phyloP scores from a whole-genome alignment of 768 basidiomycete genomes.

The Rhodotorula babjevae region DNA sequence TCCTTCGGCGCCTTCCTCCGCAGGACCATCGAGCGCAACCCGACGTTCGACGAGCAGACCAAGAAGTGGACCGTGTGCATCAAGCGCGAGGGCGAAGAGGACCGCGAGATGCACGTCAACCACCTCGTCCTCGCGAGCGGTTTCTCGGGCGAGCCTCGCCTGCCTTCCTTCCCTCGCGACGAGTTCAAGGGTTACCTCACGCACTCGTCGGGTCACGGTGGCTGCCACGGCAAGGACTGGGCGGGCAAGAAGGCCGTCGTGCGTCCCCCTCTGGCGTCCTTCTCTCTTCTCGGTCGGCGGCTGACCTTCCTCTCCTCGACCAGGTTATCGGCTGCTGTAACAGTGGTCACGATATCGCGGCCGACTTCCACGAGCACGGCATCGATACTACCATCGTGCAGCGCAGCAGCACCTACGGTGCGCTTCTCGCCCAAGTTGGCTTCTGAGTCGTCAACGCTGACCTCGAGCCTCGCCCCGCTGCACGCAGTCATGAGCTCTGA shows the following conservation, averaged over 20 bases:
- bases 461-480: no score
- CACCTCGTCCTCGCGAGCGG: slow-evolving; percentile 40
- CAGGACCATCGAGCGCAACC: slow-evolving; percentile 33
- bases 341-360: slow-evolving; percentile 52
- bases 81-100: slow-evolving; percentile 15
- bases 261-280: background rate
- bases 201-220: slow-evolving; percentile 57
- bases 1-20: no score
- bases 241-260: slow-evolving; percentile 62
- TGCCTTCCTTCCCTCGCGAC: slow-evolving; percentile 48
- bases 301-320: background rate
- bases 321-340: background rate
- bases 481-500: background rate
- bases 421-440: no score
- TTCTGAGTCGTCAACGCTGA: no score
- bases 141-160: slow-evolving; percentile 42
- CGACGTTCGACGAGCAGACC: slow-evolving; percentile 35
- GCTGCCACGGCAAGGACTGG: slow-evolving; percentile 51
- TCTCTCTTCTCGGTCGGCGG: background rate
- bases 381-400: slow-evolving; percentile 54
- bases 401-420: slow-evolving; percentile 56
- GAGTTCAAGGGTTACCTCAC: slow-evolving; percentile 61
- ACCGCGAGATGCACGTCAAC: slow-evolving; percentile 34
- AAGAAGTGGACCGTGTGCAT: slow-evolving; percentile 32
- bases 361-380: slow-evolving; percentile 46